Base-by-base conservation (phyloP, 106 monocot species). In the Ottelia alismoides region DNA sequence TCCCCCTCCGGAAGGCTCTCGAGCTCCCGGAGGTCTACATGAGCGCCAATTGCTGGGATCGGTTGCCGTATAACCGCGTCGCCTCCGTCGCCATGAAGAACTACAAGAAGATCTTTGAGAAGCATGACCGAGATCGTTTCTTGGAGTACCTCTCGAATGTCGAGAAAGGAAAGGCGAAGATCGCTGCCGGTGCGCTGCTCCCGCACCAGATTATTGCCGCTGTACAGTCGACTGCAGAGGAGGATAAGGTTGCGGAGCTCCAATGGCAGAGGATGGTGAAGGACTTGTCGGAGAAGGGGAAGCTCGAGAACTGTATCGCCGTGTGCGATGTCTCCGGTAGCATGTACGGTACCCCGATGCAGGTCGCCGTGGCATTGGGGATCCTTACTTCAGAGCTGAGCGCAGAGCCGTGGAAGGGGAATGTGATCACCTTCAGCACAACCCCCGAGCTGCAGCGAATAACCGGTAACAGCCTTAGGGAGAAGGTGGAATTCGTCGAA, bases 71-170 rank as follows among this genome's bases (percentile, higher is more conserved):
- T 71, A 63, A 71, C 52, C 73, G 86, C 20, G 86, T 86, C 26
- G 81, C 86, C 19, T 86, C 81, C n/a, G 86, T 86, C 28, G 86
- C 86, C 67, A 86, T 86, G 86, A 86, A 78, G 58, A 81, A 61
- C 55, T 86, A 81, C 65, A 80, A 74, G 18, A 40, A 73, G 9
- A 32, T 74, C 26, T 86, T 86, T 61, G 11, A 20, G 48, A 62
- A 86, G 56, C 77, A 78, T 35, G 81, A 86, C 55, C n/a, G 21
- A 0, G 71, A 71, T 16, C 54, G 86, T 20, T 86, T 86, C 56
- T 2, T 9, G 7, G 32, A 56, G 25, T 87, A 58, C 66, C 45
- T 87, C 16, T 44, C 19, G 24, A 63, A 72, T 11, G 77, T 81
- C 14, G 59, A 62, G 45, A 22, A 72, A 27, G 87, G 81, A 23